Conservation (phyloP, 768 basidiomycete genomes). For the Xerocomellus intermedius region DNA sequence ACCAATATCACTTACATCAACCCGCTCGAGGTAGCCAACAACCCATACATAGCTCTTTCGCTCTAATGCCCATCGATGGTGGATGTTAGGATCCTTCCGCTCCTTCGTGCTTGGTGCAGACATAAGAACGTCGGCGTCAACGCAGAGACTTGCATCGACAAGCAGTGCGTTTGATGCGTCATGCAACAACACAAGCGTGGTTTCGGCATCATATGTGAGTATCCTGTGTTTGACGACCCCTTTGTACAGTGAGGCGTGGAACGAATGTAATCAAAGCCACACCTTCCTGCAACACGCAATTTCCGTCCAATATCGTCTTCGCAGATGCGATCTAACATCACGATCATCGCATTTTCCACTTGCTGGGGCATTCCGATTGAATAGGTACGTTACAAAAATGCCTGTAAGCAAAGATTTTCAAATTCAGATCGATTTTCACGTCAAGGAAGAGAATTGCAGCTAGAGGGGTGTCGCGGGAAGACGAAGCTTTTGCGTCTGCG, state of each 20-base stretch:
- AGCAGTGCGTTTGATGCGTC: constrained; percentile 51
- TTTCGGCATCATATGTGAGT: constrained; percentile 52
- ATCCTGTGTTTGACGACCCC: constrained; percentile 40
- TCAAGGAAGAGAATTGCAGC: neutral
- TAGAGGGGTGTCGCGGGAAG: neutral
- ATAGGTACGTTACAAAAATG: neutral
- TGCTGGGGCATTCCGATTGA: constrained; percentile 44
- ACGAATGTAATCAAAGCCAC: constrained; percentile 24
- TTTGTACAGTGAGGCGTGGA: constrained; percentile 13
- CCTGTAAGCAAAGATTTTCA: neutral
- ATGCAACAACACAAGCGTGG: constrained; percentile 47
- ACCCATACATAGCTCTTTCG: constrained; percentile 50
- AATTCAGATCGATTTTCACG: neutral
- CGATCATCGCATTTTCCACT: constrained; percentile 47
- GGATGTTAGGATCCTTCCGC: constrained; percentile 10
- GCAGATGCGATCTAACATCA: constrained; percentile 41
- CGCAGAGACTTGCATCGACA: constrained; percentile 55
- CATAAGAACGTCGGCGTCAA: constrained; percentile 34
- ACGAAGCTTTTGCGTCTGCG: neutral
- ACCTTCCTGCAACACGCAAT: constrained; percentile 61
- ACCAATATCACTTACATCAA: constrained; percentile 37
- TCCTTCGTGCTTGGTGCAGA: constrained; percentile 6
- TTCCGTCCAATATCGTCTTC: constrained; percentile 46
- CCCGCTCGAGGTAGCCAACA: constrained; percentile 56
- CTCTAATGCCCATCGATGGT: constrained; percentile 51